Evolutionary conservation across 257 asterid genomes (phyloP), one percentile per base, ranked within the genome.

Genomic region (Capsicum chinense): DNA sequence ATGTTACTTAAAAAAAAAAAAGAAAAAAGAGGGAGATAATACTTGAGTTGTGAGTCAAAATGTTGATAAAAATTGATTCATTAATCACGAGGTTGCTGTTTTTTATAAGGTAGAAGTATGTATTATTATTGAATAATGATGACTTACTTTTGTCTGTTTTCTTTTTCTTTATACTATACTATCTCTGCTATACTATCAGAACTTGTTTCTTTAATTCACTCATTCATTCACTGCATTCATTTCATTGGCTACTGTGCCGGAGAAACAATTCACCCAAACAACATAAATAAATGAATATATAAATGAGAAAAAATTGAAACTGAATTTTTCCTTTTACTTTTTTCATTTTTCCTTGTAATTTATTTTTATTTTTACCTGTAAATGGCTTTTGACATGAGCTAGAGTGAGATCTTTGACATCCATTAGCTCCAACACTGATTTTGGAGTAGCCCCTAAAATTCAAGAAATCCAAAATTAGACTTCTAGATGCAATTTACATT

Each of bases 391-490:
- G 78, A 94, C 98, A 88, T 94, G 99, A 84, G 98, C 94, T 47
- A 95, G 88, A 21, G 97, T 94, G 87, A 95, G 99, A 94, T 95
- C 97, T 86, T 94, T 94, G 39, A 95, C 98, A 92, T 93, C 98
- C 98, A 94, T 94, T 6, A 93, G 97, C 91, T 95, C 99, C 63
- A 95, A 88, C 11, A 95, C 99, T 79, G 99, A 92, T 86, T 95
- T 95, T 68, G 99, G 99, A 39, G 99, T 95, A 0, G 99, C 99
- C 89, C 98, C 98, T 95, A 73, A 59, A 83, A 16, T 63, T 44
- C 19, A 57, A 44, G 84, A 87, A 59, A 15, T 50, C 0, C 26
- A 54, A 14, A 2, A 54, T 54, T 26, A 14, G 50, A 52, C 44
- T 7, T 76, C 2, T 52, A 37, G 9, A 68, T 37, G 6, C 12